phyloP scores from a whole-genome alignment of 2,329 filamentous ascomycete species.

The Aspergillus sp. region DNA sequence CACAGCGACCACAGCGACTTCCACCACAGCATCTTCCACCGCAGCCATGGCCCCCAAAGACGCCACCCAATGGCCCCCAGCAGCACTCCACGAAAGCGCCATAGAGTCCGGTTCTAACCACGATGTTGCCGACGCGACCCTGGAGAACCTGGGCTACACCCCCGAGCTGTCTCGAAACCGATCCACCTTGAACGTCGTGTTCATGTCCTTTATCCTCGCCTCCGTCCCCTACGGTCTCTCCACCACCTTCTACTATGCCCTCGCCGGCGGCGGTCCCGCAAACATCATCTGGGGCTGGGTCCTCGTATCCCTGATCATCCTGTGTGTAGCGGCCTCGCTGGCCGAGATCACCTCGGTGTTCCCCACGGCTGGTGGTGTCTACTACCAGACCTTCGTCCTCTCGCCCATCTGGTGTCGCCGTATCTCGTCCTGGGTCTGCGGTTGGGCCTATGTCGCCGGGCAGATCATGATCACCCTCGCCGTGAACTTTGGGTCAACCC shows the following conservation, averaged over 20 bases:
- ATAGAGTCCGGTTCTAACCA: constrained; percentile 5
- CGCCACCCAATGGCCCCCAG: neutral
- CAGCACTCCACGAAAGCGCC: constrained; percentile 1
- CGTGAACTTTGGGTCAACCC: constrained; percentile 69
- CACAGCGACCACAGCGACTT: neutral
- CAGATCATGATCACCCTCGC: constrained; percentile 76
- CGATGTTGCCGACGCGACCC: constrained; percentile 14
- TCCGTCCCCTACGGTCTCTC: constrained; percentile 67
- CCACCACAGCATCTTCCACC: neutral
- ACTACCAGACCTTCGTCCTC: constrained; percentile 71
- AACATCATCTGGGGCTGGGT: constrained; percentile 72
- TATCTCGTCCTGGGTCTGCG: constrained; percentile 67
- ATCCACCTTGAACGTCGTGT: constrained; percentile 23
- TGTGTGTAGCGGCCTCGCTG: constrained; percentile 64
- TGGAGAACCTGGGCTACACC: constrained; percentile 21
- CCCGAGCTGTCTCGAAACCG: constrained; percentile 24
- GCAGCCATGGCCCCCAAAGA: neutral
- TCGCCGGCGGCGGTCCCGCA: constrained; percentile 67
- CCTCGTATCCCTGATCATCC: constrained; percentile 62
- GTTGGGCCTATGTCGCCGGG: constrained; percentile 73
- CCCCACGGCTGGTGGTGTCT: constrained; percentile 67
- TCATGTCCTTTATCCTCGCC: constrained; percentile 63
- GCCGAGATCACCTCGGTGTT: constrained; percentile 70
- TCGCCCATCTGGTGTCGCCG: constrained; percentile 65
- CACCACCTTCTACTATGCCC: constrained; percentile 67